Percentiles rank a stretch among this genome's conserved stretches.
These are phyloP conservation scores for Trypanosoma congolense DNA, from an alignment of 208 protist genomes.

Conservation along the genomic window DNA sequence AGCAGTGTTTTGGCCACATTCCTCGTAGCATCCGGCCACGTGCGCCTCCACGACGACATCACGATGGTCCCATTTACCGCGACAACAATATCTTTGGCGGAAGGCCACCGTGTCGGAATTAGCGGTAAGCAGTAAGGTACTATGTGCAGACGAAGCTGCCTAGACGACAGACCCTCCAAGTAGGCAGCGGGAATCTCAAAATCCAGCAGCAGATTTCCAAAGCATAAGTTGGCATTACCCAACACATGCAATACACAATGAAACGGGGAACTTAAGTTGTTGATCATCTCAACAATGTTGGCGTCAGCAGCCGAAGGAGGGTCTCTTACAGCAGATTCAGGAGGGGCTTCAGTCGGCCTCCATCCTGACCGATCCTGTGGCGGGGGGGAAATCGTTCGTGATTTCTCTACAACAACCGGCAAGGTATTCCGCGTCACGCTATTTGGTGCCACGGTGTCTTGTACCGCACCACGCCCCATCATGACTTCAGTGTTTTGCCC, in stretches of 20 bases:
- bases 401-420: no score
- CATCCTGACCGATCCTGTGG: no score
- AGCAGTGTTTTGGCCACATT: conserved; percentile 70
- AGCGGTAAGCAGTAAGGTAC: conserved; percentile 56
- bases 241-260: conserved; percentile 53
- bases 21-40: conserved; percentile 62
- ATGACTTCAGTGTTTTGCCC: no score
- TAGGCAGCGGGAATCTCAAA: no score
- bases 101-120: conserved; percentile 58
- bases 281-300: conserved; percentile 32
- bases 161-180: conserved; percentile 35
- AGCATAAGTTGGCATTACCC: conserved; percentile 51
- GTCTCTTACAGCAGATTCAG: neutral
- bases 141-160: conserved; percentile 58
- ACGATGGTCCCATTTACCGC: conserved; percentile 72
- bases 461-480: no score
- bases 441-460: no score
- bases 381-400: no score
- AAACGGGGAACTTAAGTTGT: conserved; percentile 57
- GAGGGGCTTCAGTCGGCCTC: no score
- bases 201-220: conserved; percentile 67
- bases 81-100: conserved; percentile 64
- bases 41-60: conserved; percentile 61
- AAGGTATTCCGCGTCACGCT: no score
- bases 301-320: conserved; percentile 1